Evolutionary conservation across 176 grass and related monocot genomes (phyloP).

Genomic region (Poa pratensis): DNA sequence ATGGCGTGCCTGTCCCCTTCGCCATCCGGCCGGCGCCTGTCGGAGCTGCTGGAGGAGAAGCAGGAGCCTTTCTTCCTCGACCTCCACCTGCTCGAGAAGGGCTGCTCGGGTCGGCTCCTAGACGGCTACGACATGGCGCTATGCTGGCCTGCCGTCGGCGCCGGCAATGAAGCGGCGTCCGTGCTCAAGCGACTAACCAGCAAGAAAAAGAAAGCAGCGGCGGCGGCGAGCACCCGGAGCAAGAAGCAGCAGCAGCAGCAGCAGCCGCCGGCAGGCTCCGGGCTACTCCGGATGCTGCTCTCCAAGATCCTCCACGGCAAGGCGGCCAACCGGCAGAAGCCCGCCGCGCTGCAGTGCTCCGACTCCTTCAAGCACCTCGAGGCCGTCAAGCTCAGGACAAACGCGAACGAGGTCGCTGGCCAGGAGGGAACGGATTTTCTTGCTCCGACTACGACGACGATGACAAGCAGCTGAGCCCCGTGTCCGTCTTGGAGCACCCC

Average conservation of each 20-base stretch:
- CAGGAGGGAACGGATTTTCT: background rate
- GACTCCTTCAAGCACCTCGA: conserved; percentile 31
- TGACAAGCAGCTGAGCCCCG: conserved; percentile 76
- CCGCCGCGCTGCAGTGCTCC: conserved; percentile 50
- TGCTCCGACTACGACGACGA: conserved; percentile 42
- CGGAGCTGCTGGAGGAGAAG: conserved; percentile 80
- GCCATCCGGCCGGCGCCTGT: conserved; percentile 62
- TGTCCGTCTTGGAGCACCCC: conserved; percentile 80
- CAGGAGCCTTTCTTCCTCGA: conserved; percentile 91
- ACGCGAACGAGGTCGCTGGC: background rate
- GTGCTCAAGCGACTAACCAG: conserved; percentile 52
- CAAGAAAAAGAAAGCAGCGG: conserved; percentile 21
- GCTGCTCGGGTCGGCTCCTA: conserved; percentile 55
- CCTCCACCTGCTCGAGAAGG: conserved; percentile 82
- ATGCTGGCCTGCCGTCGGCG: conserved; percentile 64
- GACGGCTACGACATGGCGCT: conserved; percentile 51
- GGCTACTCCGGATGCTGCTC: conserved; percentile 52
- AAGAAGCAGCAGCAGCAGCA: conserved; percentile 19
- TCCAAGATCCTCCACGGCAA: conserved; percentile 62
- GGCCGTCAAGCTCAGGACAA: conserved; percentile 36
- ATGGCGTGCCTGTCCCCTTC: conserved; percentile 60
- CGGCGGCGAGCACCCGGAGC: background rate
- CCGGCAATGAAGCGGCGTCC: background rate
- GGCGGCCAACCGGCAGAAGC: conserved; percentile 24
- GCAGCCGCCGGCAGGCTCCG: background rate